These are phyloP conservation scores for Arabidopsis hybrid DNA, from an alignment of 441 rosid genomes.

Conservation along the genomic window DNA sequence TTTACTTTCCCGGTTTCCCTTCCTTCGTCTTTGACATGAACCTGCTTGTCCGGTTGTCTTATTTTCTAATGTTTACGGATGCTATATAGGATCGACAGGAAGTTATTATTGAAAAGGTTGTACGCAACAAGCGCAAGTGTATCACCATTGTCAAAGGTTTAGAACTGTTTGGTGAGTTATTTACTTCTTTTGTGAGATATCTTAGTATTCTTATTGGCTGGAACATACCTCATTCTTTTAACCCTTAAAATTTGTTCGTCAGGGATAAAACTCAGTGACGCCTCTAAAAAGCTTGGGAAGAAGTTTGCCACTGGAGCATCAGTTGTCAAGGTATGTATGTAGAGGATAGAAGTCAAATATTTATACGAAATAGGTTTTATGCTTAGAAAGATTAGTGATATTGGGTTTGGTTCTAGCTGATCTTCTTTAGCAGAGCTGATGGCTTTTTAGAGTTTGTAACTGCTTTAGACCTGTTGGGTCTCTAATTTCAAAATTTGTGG, in stretches of 20 bases:
- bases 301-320: constrained; percentile 98
- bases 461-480: neutral
- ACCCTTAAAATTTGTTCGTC: constrained; percentile 23
- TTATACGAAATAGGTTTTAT: neutral
- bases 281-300: constrained; percentile 91
- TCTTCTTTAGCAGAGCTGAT: neutral
- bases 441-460: neutral
- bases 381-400: neutral
- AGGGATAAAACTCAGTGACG: constrained; percentile 93
- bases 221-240: constrained; percentile 32
- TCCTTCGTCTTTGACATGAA: neutral
- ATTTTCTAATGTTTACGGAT: constrained; percentile 6
- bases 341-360: neutral
- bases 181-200: constrained; percentile 24
- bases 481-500: neutral
- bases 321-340: constrained; percentile 85
- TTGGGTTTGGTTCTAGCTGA: neutral
- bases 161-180: constrained; percentile 86
- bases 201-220: constrained; percentile 5
- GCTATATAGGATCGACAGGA: constrained; percentile 77
- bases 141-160: constrained; percentile 92
- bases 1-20: neutral
- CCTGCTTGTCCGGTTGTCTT: neutral
- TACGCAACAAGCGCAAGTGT: constrained; percentile 91
- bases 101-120: constrained; percentile 87